A percentile compares a stretch with the other conserved stretches of the same genome.
phyloP scores from a whole-genome alignment of 768 basidiomycete genomes.

The Boletellus emodensis region DNA sequence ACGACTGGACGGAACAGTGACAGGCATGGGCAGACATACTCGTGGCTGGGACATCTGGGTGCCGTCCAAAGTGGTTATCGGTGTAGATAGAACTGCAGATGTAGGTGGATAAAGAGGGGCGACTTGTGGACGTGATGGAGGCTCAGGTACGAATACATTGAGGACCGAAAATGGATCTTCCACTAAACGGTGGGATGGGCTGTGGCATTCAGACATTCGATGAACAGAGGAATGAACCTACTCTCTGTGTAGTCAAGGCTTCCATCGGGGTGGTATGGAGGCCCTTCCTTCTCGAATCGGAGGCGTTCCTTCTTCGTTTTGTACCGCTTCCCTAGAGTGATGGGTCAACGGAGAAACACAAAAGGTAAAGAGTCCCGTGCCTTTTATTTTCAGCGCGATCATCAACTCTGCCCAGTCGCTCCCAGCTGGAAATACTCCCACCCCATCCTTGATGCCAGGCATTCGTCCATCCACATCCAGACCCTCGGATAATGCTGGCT shows the following conservation, averaged over 20 bases:
- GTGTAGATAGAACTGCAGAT: constrained; percentile 19
- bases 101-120: constrained; percentile 52
- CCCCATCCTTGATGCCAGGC: constrained; percentile 73
- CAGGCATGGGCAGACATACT: constrained; percentile 24
- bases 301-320: constrained; percentile 78
- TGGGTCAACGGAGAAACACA: background rate
- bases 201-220: background rate
- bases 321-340: constrained; percentile 60
- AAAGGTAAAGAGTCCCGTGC: constrained; percentile 29
- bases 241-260: constrained; percentile 73
- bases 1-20: constrained; percentile 24
- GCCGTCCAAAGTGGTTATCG: background rate
- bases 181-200: constrained; percentile 40
- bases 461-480: constrained; percentile 67
- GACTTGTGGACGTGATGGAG: constrained; percentile 50
- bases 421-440: constrained; percentile 66
- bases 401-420: constrained; percentile 72
- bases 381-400: constrained; percentile 72
- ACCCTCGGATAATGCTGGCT: constrained; percentile 39
- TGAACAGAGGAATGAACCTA: constrained; percentile 31
- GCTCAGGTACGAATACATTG: constrained; percentile 58
- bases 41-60: constrained; percentile 4
- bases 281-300: constrained; percentile 73
- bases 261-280: constrained; percentile 68
- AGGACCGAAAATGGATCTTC: constrained; percentile 75